Percentiles rank a stretch among this genome's conserved stretches.
These are phyloP conservation scores for Eucalyptus decipiens DNA, from an alignment of 345 rosid species.

Conservation along the genomic window DNA sequence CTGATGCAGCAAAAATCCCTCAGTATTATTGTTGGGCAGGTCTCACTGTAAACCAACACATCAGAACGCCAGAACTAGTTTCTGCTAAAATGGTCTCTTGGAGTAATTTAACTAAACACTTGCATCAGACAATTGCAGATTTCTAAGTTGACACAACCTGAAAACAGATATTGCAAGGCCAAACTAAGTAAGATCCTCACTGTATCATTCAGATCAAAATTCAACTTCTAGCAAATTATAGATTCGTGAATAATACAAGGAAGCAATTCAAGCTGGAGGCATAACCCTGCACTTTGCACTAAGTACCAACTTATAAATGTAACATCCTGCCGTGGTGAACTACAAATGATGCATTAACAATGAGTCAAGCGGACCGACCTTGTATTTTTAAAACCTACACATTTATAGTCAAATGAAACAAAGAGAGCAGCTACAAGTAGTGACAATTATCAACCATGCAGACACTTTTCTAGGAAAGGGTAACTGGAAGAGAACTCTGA, in stretches of 20 bases:
- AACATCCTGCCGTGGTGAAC: not conserved
- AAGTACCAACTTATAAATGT: not conserved
- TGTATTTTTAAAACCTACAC: not conserved
- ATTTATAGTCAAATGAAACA: not conserved
- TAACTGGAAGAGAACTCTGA: not conserved
- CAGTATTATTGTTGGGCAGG: not conserved
- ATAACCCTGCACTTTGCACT: not conserved
- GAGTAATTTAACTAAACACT: not conserved
- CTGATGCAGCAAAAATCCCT: not conserved
- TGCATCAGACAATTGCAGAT: not conserved
- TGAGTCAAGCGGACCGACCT: not conserved
- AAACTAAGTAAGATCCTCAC: not conserved
- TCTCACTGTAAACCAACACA: not conserved
- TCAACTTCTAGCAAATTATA: not conserved
- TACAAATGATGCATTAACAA: not conserved
- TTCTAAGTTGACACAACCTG: not conserved
- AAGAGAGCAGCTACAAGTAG: not conserved
- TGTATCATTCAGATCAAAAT: not conserved
- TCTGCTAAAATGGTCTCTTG: not conserved
- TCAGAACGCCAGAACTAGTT: not conserved
- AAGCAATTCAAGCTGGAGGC: not conserved
- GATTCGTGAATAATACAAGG: not conserved
- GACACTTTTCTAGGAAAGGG: not conserved
- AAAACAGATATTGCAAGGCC: not conserved
- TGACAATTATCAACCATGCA: not conserved